A percentile compares a stretch with the other conserved stretches of the same genome.
These are phyloP conservation scores for Herpetospermum pedunculosum DNA, from an alignment of 306 rosid species.

Conservation along the genomic window DNA sequence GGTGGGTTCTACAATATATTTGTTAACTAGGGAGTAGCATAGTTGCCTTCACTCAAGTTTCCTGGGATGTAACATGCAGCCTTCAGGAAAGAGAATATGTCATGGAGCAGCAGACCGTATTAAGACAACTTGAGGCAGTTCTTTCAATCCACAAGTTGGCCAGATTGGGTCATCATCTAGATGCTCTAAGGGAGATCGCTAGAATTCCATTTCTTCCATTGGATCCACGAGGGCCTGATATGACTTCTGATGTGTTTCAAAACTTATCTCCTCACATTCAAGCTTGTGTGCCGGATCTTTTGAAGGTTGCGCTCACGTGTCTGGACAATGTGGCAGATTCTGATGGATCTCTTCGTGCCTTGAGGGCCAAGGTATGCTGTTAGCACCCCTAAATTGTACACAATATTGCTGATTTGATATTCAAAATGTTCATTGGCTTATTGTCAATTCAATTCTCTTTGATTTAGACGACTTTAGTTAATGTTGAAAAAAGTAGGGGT, in stretches of 20 bases:
- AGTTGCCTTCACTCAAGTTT: background rate
- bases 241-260: slow-evolving; percentile 48
- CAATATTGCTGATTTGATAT: background rate
- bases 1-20: background rate
- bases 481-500: background rate
- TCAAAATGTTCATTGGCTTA: background rate
- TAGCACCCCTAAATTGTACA: background rate
- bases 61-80: slow-evolving; percentile 34
- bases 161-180: slow-evolving; percentile 56
- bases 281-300: slow-evolving; percentile 82
- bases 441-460: background rate
- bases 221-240: slow-evolving; percentile 76
- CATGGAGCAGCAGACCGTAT: slow-evolving; percentile 70
- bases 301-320: slow-evolving; percentile 81
- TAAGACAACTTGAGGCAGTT: slow-evolving; percentile 89
- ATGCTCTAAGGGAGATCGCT: slow-evolving; percentile 89
- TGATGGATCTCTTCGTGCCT: slow-evolving; percentile 86
- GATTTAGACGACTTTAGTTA: background rate
- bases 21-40: background rate
- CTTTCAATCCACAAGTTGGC: slow-evolving; percentile 77
- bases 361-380: slow-evolving; percentile 73
- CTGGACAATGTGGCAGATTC: slow-evolving; percentile 74
- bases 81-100: slow-evolving; percentile 78
- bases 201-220: slow-evolving; percentile 85
- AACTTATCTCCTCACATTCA: slow-evolving; percentile 81